Base-by-base conservation (phyloP, 1,284 basidiomycete genomes). In the Puccinia coronata region DNA sequence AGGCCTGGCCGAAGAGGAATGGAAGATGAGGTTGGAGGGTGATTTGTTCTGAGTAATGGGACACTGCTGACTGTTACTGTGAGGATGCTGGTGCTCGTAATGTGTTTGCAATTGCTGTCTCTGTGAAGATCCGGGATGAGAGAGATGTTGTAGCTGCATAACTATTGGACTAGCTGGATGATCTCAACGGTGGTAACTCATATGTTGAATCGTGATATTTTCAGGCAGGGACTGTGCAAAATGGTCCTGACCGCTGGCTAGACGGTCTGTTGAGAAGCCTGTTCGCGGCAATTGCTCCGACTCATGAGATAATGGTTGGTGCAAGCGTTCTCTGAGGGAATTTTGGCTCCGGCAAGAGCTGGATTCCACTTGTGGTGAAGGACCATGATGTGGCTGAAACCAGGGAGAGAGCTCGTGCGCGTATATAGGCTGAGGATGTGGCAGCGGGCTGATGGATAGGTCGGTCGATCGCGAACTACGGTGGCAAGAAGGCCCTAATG, bases 81-180 rank as follows among this genome's bases (percentile, higher is more conserved):
- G 53, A 31, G 47, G 51, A 20, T 79, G 77, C 39, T 70, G 77
- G 53, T 71, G 3, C 55, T 80, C 59, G 55, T 71, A 41, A 61
- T 70, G 34, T 28, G 69, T 20, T 51, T 57, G 67, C 18, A 71
- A 34, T n/a, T 59, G 77, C 5, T 80, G 77, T 41, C 77, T 69
- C 34, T 31, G 67, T 36, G 36, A 39, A 5, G 55, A 39, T n/a
- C 34, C 67, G 47, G 51, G 65, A 70, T 79, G 41, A 16, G 34
- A 39, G 34, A 51, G 65, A 36, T 72, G n/a, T n/a, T n/a, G 77
- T 31, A 23, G 31, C 34, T 39, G 77, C 34, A 57, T 71, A 41
- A n/a, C 36, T 23, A 61, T 59, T 14, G 77, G 41, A 20, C 69
- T 69, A 28, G 67, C 41, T 12, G 43, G n/a, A 6, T 20, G 74